Base-by-base conservation (phyloP, 225 moss, liverwort and hornwort genomes). In the Thuidium tamariscinum region DNA sequence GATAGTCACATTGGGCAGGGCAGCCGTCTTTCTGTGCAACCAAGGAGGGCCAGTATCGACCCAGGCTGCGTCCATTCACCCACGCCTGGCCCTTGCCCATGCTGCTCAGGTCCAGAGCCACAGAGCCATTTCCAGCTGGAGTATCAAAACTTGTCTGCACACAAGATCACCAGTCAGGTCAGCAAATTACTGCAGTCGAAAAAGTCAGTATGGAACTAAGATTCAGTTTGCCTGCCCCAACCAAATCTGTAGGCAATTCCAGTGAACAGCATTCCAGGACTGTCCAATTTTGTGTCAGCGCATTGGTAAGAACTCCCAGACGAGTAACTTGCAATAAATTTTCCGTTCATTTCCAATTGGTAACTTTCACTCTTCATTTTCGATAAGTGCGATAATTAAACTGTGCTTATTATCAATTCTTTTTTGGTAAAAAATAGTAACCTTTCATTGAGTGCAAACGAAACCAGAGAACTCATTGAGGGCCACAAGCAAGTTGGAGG, bases 51-150 rank as follows among this genome's bases (percentile, higher is more conserved):
- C 97, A 96, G 82, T 93, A 97, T 23, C 96, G 92, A 44, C 96
- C 97, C 29, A 96, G 62, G 85, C 90, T 92, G 57, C 84, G 80
- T 42, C 96, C 97, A 51, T 97, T 96, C 89, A 97, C 92, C 97
- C 97, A 96, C 84, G 90, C 95, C 73, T 94, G 92, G 46, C 97
- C 93, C 83, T 96, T 96, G 46, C 96, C 95, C 96, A 98, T 95
- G 85, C 93, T 95, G 48, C 92, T 90, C 11, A 97, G 89, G 77
- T 97, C 93, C 79, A 97, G 87, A 10, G 92, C 93, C 59, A 96
- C 62, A 32, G 93, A 87, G 57, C 87, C 74, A 76, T 92, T 84
- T 77, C 95, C 95, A 92, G 90, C 86, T 52, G 97, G 97, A 48
- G 90, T 89, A 79, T 93, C 95, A 74, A 96, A 92, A 16, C 76